Base-by-base conservation (phyloP, 441 rosid genomes). In the Adansonia madagascariensis region DNA sequence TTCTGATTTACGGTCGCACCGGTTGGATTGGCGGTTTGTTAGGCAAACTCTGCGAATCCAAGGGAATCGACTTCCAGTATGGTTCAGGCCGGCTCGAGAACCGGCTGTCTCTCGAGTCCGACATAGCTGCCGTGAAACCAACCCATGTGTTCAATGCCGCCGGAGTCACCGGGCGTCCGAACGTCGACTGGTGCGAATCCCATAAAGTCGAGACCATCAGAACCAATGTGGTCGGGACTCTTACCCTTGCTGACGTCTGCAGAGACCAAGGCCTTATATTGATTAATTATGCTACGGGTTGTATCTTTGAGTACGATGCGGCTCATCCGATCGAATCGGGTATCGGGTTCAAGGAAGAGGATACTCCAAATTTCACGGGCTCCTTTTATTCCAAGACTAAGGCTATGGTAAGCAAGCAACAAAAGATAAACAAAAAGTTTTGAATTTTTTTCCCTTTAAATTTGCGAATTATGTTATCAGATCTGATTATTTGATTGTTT, bases 11-110 rank as follows among this genome's bases (percentile, higher is more conserved):
- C 83, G 98, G 98, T 8, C 86, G 91, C 47, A 91, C 91, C 3
- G 98, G 98, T 73, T 94, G 98, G 98, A 92, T 94, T 83, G 97
- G 98, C n/a, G 97, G 98, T 20, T 80, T 92, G 49, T 83, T 92
- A 43, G 98, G 98, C 52, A 82, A 90, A 71, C 89, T 92, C 79
- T 92, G 98, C 81, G 82, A 85, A 47, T 67, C 90, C 39, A 89
- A 86, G 46, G 89, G 89, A 64, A 94, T 94, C 79, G 81, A 80
- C 20, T 92, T 79, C 88, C 35, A 80, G 80, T 87, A 91, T 82
- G 98, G 91, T n/a, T 86, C 94, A 43, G 98, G 98, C 49, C 97
- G 95, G 50, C 96, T 94, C n/a, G 94, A 94, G 80, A 85, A 91
- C 85, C 91, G 97, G 17, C 66, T 75, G 31, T 94, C 97, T 4